These are phyloP conservation scores for Populus hybrid DNA, from an alignment of 441 rosid genomes.

Conservation along the genomic window DNA sequence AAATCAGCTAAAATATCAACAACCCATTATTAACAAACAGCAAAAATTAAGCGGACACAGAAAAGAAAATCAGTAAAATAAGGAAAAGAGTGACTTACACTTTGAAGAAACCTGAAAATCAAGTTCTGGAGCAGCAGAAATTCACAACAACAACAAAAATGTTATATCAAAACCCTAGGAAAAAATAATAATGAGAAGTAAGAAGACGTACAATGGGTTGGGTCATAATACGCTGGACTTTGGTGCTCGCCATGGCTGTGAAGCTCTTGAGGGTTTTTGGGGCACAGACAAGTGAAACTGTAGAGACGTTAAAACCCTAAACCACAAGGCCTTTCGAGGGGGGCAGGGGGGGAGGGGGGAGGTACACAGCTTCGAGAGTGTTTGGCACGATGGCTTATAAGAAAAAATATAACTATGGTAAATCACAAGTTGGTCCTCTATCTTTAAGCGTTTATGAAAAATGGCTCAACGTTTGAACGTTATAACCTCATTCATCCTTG, in stretches of 20 bases:
- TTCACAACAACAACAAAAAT: neutral
- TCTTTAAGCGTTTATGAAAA: too few species aligned
- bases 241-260: slow-evolving; percentile 74
- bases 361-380: neutral
- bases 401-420: too few species aligned
- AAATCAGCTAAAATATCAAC: neutral
- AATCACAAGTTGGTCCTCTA: too few species aligned
- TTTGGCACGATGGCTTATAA: too few species aligned
- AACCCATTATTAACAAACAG: neutral
- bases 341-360: neutral
- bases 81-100: slow-evolving; percentile 42
- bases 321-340: neutral
- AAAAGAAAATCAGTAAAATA: neutral
- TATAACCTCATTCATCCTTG: too few species aligned
- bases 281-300: neutral
- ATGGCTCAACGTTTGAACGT: too few species aligned
- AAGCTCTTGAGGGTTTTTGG: neutral
- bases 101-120: slow-evolving; percentile 91
- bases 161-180: neutral
- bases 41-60: neutral
- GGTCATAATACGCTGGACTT: slow-evolving; percentile 81
- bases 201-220: slow-evolving; percentile 59
- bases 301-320: neutral
- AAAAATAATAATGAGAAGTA: neutral
- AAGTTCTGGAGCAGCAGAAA: slow-evolving; percentile 48